These are phyloP conservation scores for Exophiala xenobiotica DNA, from an alignment of 2,329 filamentous ascomycete species.

Conservation along the genomic window DNA sequence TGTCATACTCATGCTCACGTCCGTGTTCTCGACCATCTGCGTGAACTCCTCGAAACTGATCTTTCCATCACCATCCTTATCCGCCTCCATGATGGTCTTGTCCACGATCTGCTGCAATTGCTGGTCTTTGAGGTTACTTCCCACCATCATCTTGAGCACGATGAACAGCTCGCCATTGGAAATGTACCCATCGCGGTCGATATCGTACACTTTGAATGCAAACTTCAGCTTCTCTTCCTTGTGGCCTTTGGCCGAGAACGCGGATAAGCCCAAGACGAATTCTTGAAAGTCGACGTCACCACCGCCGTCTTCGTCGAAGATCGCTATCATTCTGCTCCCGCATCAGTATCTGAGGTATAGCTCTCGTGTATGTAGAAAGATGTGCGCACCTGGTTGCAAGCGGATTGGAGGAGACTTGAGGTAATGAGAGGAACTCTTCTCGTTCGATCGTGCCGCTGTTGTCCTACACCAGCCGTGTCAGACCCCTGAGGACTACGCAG, in stretches of 20 bases:
- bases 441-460: slow-evolving; percentile 98
- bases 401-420: slow-evolving; percentile 96
- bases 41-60: slow-evolving; percentile 99
- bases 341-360: slow-evolving; percentile 11
- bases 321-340: slow-evolving; percentile 85
- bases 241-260: slow-evolving; percentile 96
- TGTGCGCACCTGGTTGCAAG: slow-evolving; percentile 76
- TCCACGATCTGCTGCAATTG: slow-evolving; percentile 98
- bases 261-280: slow-evolving; percentile 91
- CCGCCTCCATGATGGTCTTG: slow-evolving; percentile 99
- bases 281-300: slow-evolving; percentile 98
- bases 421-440: slow-evolving; percentile 94
- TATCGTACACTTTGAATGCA: slow-evolving; percentile 99
- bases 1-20: slow-evolving; percentile 68
- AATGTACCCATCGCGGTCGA: slow-evolving; percentile 97
- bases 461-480: slow-evolving; percentile 60
- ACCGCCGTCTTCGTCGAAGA: slow-evolving; percentile 97
- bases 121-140: slow-evolving; percentile 97
- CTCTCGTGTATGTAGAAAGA: not conserved
- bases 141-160: slow-evolving; percentile 99
- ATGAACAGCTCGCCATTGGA: slow-evolving; percentile 99
- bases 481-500: not conserved
- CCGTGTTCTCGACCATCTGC: slow-evolving; percentile 96
- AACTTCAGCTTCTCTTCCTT: slow-evolving; percentile 98
- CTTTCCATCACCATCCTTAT: slow-evolving; percentile 92